Evolutionary conservation across 306 rosid genomes (phyloP).

Genomic region (Cicer chorassanicum): DNA sequence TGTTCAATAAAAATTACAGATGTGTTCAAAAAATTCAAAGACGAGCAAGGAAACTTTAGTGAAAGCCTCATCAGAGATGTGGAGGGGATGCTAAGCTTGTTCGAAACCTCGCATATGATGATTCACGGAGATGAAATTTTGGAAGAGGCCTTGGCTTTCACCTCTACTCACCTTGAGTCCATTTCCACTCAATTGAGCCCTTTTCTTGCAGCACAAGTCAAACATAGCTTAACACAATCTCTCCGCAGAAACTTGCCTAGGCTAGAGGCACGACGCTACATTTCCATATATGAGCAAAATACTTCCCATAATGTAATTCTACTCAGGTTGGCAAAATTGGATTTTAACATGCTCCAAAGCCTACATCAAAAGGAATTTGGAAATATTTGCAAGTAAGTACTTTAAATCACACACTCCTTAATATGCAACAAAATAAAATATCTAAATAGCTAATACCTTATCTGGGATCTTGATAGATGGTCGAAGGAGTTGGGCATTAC

Average conservation of each 20-base stretch:
- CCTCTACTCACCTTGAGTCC: constrained; percentile 18
- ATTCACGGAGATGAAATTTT: neutral
- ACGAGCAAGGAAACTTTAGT: neutral
- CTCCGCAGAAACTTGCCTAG: constrained; percentile 44
- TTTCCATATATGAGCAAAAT: constrained; percentile 39
- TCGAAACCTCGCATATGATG: neutral
- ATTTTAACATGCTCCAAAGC: constrained; percentile 51
- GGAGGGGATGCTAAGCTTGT: neutral
- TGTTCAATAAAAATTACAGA: neutral
- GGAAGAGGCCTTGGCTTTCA: neutral
- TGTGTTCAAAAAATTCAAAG: neutral
- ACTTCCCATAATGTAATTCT: constrained; percentile 34
- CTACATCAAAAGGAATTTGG: constrained; percentile 47
- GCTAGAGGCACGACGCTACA: constrained; percentile 30
- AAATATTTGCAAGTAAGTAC: constrained; percentile 33
- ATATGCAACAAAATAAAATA: neutral
- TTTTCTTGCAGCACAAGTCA: constrained; percentile 17
- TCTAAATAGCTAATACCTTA: neutral
- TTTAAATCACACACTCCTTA: too few relatives aligned
- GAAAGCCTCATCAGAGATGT: neutral
- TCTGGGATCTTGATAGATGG: neutral
- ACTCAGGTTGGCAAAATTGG: constrained; percentile 43
- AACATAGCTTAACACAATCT: constrained; percentile 29
- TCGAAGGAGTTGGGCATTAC: neutral
- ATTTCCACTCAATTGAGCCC: neutral